Evolutionary conservation across 805 yeast genomes (phyloP).

Genomic region (Wilhelminamyces savonicus): DNA sequence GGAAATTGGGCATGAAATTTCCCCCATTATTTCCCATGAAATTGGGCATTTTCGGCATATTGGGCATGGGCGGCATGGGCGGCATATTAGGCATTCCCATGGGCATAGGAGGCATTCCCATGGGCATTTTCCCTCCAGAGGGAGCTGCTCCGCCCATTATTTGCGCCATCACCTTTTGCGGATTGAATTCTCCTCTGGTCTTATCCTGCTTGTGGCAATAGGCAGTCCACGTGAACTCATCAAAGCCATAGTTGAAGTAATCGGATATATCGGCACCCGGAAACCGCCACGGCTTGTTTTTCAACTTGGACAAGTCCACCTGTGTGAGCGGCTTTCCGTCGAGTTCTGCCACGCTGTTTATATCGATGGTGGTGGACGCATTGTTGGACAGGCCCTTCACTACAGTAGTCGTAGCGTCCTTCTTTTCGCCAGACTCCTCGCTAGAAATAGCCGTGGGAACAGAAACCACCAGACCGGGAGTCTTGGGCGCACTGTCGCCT

Average conservation of each 20-base stretch:
- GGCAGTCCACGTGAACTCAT: constrained; percentile 93
- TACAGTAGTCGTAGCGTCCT: constrained; percentile 10
- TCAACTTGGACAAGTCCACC: constrained; percentile 70
- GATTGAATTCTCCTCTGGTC: constrained; percentile 71
- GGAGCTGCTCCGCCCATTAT: constrained; percentile 35
- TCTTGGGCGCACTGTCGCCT: constrained; percentile 25
- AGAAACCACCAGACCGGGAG: constrained; percentile 2
- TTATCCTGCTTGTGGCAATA: constrained; percentile 86
- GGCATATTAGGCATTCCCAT: constrained; percentile 17
- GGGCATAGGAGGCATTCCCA: constrained; percentile 10
- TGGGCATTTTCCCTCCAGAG: constrained; percentile 9
- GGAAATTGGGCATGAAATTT: constrained; percentile 21
- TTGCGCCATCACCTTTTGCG: constrained; percentile 69
- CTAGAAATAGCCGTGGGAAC: background rate
- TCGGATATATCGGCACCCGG: constrained; percentile 96
- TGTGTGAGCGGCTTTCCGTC: constrained; percentile 82
- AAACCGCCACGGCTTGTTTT: constrained; percentile 96
- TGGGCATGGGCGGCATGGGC: constrained; percentile 20
- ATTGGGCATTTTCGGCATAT: constrained; percentile 9
- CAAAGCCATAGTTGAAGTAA: constrained; percentile 94
- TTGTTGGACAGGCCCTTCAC: constrained; percentile 10
- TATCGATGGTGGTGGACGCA: constrained; percentile 45
- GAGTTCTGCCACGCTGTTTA: constrained; percentile 65
- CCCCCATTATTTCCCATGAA: constrained; percentile 12
- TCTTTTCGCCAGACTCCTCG: background rate